Conservation (phyloP, 2,329 filamentous ascomycete species). For the Alternaria hordeiaustralica region DNA sequence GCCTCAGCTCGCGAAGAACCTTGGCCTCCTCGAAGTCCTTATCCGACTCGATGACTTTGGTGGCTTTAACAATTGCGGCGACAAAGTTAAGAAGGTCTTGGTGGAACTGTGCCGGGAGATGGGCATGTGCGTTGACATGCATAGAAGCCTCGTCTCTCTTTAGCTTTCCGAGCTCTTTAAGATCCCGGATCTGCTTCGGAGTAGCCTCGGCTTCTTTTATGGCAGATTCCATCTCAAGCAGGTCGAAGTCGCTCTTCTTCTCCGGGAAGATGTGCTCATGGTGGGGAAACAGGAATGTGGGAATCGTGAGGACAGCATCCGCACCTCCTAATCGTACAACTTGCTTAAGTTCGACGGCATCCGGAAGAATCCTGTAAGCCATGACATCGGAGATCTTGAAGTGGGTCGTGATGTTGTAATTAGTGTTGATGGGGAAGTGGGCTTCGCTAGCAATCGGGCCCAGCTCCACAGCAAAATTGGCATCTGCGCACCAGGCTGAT, state of each 20-base stretch:
- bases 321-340: conserved; percentile 60
- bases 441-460: conserved; percentile 54
- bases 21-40: conserved; percentile 52
- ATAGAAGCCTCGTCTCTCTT: conserved; percentile 58
- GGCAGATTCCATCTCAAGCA: conserved; percentile 45
- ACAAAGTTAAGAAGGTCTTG: conserved; percentile 61
- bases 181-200: conserved; percentile 52
- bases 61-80: conserved; percentile 63
- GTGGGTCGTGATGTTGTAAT: conserved; percentile 56
- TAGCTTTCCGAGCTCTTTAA: conserved; percentile 50
- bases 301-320: conserved; percentile 57
- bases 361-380: conserved; percentile 56
- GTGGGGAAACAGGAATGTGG: conserved; percentile 59
- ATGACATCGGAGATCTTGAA: conserved; percentile 57
- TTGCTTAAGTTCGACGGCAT: conserved; percentile 54
- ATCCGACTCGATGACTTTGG: conserved; percentile 63
- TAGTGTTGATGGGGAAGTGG: conserved; percentile 57
- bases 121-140: conserved; percentile 56
- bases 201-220: conserved; percentile 53
- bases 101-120: conserved; percentile 58
- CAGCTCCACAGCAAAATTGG: conserved; percentile 60
- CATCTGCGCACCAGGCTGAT: conserved; percentile 58
- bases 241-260: conserved; percentile 44
- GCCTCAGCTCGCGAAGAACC: conserved; percentile 34
- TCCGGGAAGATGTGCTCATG: conserved; percentile 61